Percentiles rank a stretch among this genome's conserved stretches.
Evolutionary conservation across 768 basidiomycete species (phyloP).

Genomic region (Leucocoprinus birnbaumii): DNA sequence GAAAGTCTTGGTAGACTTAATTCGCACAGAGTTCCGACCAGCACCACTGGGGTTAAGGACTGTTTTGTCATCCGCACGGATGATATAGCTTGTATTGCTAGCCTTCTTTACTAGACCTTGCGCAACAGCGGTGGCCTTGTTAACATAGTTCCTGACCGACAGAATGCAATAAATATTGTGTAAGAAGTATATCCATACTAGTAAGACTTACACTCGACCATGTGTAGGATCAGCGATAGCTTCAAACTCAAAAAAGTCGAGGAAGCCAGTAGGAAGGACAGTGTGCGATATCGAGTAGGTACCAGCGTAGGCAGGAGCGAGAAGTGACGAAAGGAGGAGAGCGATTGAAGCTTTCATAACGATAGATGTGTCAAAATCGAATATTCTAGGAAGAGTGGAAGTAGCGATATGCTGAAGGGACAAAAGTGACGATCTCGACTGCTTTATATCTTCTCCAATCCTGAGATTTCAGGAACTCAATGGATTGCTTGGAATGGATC

Average conservation of each 20-base stretch:
- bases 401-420: not conserved
- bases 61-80: slow-evolving; percentile 49
- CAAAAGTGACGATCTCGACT: too few species aligned
- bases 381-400: not conserved
- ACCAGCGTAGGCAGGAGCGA: not conserved
- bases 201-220: slow-evolving; percentile 61
- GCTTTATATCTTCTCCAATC: too few species aligned
- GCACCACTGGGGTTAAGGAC: slow-evolving; percentile 41
- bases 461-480: too few species aligned
- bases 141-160: slow-evolving; percentile 36
- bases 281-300: slow-evolving; percentile 39
- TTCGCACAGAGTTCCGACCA: slow-evolving; percentile 53
- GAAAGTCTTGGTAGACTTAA: slow-evolving; percentile 48
- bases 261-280: slow-evolving; percentile 29
- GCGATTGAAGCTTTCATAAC: not conserved
- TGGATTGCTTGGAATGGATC: too few species aligned
- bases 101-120: slow-evolving; percentile 53
- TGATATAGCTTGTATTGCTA: slow-evolving; percentile 40
- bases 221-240: slow-evolving; percentile 55
- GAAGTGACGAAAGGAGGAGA: not conserved
- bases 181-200: not conserved
- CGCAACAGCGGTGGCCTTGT: slow-evolving; percentile 33
- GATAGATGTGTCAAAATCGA: not conserved
- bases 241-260: slow-evolving; percentile 41
- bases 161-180: not conserved